Evolutionary conservation across 371 early-diverging fungal genomes (phyloP), one percentile per base, ranked within the genome.

Genomic region (Mycotypha africana): DNA sequence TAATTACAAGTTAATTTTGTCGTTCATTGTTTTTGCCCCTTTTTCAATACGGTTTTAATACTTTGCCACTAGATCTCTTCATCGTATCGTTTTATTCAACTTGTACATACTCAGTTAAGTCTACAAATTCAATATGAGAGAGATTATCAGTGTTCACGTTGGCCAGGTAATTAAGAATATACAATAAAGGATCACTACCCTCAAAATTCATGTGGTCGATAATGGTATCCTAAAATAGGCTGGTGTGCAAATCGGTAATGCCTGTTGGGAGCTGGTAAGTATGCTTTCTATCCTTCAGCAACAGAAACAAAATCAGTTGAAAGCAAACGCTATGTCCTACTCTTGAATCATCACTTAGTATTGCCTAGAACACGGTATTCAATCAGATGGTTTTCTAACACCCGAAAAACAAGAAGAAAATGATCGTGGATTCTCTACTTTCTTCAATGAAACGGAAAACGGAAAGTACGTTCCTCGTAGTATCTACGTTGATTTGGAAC

Each of bases 381-480:
- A 79, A 37, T 91, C 94, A 51, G 91, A 93, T 69, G 97, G 97
- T 53, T 82, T 80, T 54, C 78, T 81, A 67, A 79, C 82, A 74
- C 78, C 79, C 43, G 74, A 79, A 40, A 82, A 78, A 37, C 38
- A 42, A n/a, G 49, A 43, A 24, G 42, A 43, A 11, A 48, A 43
- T 15, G 60, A 70, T 39, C 50, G n/a, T n/a, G n/a, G n/a, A 10
- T 66, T 64, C 30, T 65, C 91, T 73, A 96, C 98, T 65, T 97
- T 99, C 84, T 94, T 95, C 73, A 83, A 81, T 30, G 97, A 98
- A 79, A 98, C 99, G 46, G 90, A 92, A 68, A 81, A 87, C 53
- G 98, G 99, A 58, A 98, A 92, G 81, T 93, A 94, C 80, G 99
- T 99, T 45, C 99, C 99, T 42, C 93, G 99, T 73, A 91, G 98